phyloP scores from a whole-genome alignment of 352 stramenopile species.

The Phytophthora megakarya region DNA sequence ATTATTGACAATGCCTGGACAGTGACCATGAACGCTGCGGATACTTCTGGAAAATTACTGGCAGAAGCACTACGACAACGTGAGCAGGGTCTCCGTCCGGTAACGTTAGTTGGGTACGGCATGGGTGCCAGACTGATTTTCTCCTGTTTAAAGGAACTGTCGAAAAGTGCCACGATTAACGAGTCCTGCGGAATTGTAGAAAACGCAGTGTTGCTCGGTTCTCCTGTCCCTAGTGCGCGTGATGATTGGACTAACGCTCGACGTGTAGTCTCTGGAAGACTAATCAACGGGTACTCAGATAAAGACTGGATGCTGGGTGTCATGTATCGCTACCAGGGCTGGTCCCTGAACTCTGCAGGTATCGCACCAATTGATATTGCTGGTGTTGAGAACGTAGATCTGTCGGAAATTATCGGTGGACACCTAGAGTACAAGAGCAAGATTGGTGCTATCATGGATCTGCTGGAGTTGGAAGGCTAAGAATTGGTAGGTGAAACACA shows the following conservation, averaged over 20 bases:
- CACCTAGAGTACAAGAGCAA: slow-evolving; percentile 92
- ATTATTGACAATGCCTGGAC: slow-evolving; percentile 90
- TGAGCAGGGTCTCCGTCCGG: slow-evolving; percentile 80
- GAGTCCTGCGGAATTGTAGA: slow-evolving; percentile 84
- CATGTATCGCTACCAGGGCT: slow-evolving; percentile 91
- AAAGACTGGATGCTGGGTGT: slow-evolving; percentile 92
- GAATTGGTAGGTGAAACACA: not conserved
- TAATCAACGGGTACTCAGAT: slow-evolving; percentile 92
- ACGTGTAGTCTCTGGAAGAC: slow-evolving; percentile 75
- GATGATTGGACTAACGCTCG: slow-evolving; percentile 77
- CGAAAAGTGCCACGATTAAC: slow-evolving; percentile 55
- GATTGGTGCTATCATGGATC: slow-evolving; percentile 81
- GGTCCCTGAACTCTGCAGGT: slow-evolving; percentile 77
- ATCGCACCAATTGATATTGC: slow-evolving; percentile 67
- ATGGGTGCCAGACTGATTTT: slow-evolving; percentile 92
- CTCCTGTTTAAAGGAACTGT: slow-evolving; percentile 87
- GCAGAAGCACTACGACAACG: slow-evolving; percentile 64
- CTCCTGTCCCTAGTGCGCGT: slow-evolving; percentile 58
- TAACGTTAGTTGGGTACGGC: slow-evolving; percentile 90
- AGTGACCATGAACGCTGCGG: slow-evolving; percentile 75
- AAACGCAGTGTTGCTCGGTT: slow-evolving; percentile 87
- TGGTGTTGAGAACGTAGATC: slow-evolving; percentile 84
- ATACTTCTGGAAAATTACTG: slow-evolving; percentile 78
- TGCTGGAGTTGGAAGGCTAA: slow-evolving; percentile 71
- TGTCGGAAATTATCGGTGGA: slow-evolving; percentile 77